Conservation (phyloP, 441 rosid species). For the Daphne laureola region DNA sequence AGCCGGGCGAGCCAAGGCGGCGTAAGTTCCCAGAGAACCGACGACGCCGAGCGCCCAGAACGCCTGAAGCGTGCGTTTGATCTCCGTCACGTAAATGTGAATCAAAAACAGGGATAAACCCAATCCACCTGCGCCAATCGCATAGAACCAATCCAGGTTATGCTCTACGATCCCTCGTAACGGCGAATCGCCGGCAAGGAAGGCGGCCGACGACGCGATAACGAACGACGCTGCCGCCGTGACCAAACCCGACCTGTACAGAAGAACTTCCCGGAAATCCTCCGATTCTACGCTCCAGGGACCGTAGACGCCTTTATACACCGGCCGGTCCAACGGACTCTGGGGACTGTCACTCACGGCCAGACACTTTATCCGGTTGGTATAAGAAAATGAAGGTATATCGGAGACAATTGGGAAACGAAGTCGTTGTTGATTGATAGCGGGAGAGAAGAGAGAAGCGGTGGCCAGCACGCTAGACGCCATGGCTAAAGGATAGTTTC, state of each 20-base stretch:
- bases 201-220: conserved; percentile 64
- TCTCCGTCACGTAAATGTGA: conserved; percentile 86
- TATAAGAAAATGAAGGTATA: background rate
- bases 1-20: conserved; percentile 62
- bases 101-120: conserved; percentile 68
- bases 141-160: conserved; percentile 59
- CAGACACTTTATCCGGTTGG: conserved; percentile 27
- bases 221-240: conserved; percentile 78
- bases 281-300: conserved; percentile 79
- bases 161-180: conserved; percentile 40
- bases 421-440: conserved; percentile 7
- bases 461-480: conserved; percentile 34
- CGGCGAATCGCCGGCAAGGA: conserved; percentile 43
- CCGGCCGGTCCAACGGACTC: conserved; percentile 33
- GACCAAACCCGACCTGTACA: conserved; percentile 76
- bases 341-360: conserved; percentile 53
- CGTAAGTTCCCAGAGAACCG: conserved; percentile 60
- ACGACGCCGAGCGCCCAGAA: conserved; percentile 78
- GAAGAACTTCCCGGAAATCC: conserved; percentile 85
- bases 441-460: conserved; percentile 21
- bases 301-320: conserved; percentile 70
- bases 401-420: background rate
- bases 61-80: conserved; percentile 91
- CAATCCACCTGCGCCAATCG: conserved; percentile 69
- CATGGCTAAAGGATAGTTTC: conserved; percentile 20